Conservation (phyloP, 768 basidiomycete genomes). For the Lactarius tabidus region DNA sequence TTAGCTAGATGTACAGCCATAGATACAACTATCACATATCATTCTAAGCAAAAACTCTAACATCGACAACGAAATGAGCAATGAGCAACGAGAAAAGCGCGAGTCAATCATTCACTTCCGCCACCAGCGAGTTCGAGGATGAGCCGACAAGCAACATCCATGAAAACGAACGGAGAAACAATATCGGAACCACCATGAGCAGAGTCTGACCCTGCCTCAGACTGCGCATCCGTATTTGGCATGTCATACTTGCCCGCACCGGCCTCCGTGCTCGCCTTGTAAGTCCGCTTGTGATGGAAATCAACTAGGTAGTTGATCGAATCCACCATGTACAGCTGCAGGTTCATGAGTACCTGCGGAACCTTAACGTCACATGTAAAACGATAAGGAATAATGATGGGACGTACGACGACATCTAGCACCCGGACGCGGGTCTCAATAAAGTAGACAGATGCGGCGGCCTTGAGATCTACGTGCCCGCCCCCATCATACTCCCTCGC, state of each 20-base stretch:
- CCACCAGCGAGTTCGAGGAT: slow-evolving; percentile 91
- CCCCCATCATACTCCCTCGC: slow-evolving; percentile 57
- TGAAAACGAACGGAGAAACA: slow-evolving; percentile 88
- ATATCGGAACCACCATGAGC: slow-evolving; percentile 57
- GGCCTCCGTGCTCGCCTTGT: slow-evolving; percentile 64
- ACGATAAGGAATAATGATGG: slow-evolving; percentile 10
- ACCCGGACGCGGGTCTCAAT: slow-evolving; percentile 91
- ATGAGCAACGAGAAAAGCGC: not conserved
- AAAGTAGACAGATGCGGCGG: slow-evolving; percentile 79
- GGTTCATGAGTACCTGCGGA: slow-evolving; percentile 86
- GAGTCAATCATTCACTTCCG: slow-evolving; percentile 27
- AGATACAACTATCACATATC: slow-evolving; percentile 19
- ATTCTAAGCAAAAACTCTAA: slow-evolving; percentile 10
- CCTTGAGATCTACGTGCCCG: slow-evolving; percentile 55
- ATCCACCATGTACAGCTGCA: slow-evolving; percentile 96
- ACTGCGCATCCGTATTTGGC: slow-evolving; percentile 45
- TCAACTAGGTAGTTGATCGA: slow-evolving; percentile 95
- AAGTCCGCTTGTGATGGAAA: slow-evolving; percentile 96
- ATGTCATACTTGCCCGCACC: slow-evolving; percentile 72
- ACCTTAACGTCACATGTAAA: slow-evolving; percentile 2
- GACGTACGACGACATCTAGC: slow-evolving; percentile 84
- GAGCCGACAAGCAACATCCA: slow-evolving; percentile 91
- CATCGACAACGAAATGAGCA: slow-evolving; percentile 2
- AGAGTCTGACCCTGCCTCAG: slow-evolving; percentile 53
- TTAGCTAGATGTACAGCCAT: slow-evolving; percentile 21